Conservation (phyloP, 2,329 filamentous ascomycete genomes). For the Bipolaris victoriae region DNA sequence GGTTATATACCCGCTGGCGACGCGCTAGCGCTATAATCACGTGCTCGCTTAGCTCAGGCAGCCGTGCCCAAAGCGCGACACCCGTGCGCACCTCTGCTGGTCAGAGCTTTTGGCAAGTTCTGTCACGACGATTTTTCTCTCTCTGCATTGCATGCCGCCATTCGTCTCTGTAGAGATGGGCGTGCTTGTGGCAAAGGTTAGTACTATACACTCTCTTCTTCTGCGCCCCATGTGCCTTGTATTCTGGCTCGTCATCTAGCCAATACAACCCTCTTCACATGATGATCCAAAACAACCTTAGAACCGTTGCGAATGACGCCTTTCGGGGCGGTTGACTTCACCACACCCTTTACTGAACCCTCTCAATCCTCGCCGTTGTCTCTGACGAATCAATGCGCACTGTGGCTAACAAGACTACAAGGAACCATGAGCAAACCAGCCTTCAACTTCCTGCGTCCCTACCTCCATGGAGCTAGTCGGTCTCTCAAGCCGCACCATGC, state of each 20-base stretch:
- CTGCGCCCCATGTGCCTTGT: not conserved
- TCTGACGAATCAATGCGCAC: slow-evolving; percentile 1
- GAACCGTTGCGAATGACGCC: slow-evolving; percentile 74
- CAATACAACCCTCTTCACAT: slow-evolving; percentile 17
- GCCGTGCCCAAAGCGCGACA: not conserved
- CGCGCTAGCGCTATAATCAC: not conserved
- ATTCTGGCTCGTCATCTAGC: not conserved
- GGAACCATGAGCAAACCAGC: slow-evolving; percentile 54
- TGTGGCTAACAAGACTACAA: slow-evolving; percentile 47
- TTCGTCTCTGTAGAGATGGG: slow-evolving; percentile 7
- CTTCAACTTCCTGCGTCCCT: slow-evolving; percentile 64
- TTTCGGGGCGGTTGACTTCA: slow-evolving; percentile 59
- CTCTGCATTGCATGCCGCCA: slow-evolving; percentile 4
- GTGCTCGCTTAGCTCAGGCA: not conserved
- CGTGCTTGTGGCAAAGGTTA: slow-evolving; percentile 11
- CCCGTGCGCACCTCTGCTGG: not conserved
- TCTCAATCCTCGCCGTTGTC: not conserved
- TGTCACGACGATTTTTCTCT: not conserved
- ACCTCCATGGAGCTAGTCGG: slow-evolving; percentile 54
- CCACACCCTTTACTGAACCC: slow-evolving; percentile 46
- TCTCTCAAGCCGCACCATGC: slow-evolving; percentile 53
- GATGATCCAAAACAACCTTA: slow-evolving; percentile 50
- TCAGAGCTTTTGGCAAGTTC: slow-evolving; percentile 5
- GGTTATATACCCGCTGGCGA: not conserved
- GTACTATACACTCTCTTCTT: not conserved